These are phyloP conservation scores for Hypoxylon cercidicola DNA, from an alignment of 495 filamentous ascomycete species.

Conservation along the genomic window DNA sequence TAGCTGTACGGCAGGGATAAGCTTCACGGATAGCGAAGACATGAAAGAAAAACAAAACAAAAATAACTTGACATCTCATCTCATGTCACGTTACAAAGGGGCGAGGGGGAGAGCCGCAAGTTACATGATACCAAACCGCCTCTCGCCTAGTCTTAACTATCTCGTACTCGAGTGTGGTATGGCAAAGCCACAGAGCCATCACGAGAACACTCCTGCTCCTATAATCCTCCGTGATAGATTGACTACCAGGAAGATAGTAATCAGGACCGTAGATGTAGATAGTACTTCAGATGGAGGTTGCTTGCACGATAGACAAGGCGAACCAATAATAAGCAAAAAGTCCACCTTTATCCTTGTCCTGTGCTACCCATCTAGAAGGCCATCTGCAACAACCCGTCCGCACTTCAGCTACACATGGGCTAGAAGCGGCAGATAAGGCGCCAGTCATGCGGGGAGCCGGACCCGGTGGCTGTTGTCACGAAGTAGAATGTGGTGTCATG, in stretches of 20 bases:
- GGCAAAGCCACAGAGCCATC: slow-evolving; percentile 7
- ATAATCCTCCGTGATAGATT: not conserved
- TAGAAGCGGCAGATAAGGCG: slow-evolving; percentile 11
- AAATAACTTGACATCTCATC: not conserved
- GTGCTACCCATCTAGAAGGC: not conserved
- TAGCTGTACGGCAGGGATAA: not conserved
- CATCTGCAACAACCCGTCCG: not conserved
- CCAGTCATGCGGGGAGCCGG: slow-evolving; percentile 1
- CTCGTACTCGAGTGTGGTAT: not conserved
- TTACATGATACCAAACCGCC: not conserved
- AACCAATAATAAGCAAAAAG: not conserved
- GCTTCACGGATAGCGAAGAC: not conserved
- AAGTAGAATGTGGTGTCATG: not conserved
- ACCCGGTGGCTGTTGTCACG: not conserved
- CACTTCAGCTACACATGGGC: not conserved
- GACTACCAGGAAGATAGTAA: not conserved
- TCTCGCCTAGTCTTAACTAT: not conserved
- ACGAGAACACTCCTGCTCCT: not conserved
- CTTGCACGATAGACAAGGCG: not conserved
- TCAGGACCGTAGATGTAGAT: not conserved
- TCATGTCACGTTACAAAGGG: not conserved
- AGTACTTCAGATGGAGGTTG: not conserved
- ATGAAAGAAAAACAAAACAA: not conserved
- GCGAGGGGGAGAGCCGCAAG: not conserved
- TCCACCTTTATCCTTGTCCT: too few relatives aligned